These are phyloP conservation scores for Beauveria asiatica DNA, from an alignment of 2,329 filamentous ascomycete genomes.

Conservation along the genomic window DNA sequence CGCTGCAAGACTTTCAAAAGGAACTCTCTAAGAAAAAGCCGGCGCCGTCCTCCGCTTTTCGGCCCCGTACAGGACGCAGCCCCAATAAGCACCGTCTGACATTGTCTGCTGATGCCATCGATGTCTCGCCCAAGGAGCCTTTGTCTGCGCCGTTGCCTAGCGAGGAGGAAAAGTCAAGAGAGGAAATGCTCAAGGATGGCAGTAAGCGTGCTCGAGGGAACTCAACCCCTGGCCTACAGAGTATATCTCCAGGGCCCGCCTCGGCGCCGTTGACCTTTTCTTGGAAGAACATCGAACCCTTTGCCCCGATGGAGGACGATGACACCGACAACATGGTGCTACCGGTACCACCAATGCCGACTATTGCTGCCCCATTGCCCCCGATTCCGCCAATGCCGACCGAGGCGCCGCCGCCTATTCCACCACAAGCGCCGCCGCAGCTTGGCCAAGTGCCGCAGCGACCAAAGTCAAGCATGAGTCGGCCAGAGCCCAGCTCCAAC, in stretches of 20 bases:
- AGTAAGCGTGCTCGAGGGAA: conserved; percentile 41
- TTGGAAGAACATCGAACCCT: conserved; percentile 36
- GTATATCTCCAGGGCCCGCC: conserved; percentile 54
- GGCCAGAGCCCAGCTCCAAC: not conserved
- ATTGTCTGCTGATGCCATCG: conserved; percentile 50
- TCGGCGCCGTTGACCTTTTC: conserved; percentile 57
- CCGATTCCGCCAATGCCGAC: conserved; percentile 10
- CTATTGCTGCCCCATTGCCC: not conserved
- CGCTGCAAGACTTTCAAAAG: conserved; percentile 72
- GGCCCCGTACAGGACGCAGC: conserved; percentile 43
- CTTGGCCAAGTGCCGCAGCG: conserved; percentile 22
- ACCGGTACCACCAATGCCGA: not conserved
- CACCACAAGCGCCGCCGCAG: conserved; percentile 13
- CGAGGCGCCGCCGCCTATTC: conserved; percentile 12
- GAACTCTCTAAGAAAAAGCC: conserved; percentile 45
- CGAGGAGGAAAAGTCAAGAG: conserved; percentile 38
- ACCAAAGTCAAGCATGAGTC: conserved; percentile 27
- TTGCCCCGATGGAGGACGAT: not conserved
- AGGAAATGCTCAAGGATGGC: conserved; percentile 30
- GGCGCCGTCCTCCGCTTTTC: conserved; percentile 33
- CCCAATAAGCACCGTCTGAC: conserved; percentile 53
- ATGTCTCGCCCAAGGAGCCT: conserved; percentile 44
- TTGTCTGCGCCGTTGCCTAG: conserved; percentile 52
- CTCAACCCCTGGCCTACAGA: conserved; percentile 41
- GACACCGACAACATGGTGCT: not conserved